These are phyloP conservation scores for Pseudisothecium myosuroides DNA, from an alignment of 225 moss, liverwort and hornwort species.

Conservation along the genomic window DNA sequence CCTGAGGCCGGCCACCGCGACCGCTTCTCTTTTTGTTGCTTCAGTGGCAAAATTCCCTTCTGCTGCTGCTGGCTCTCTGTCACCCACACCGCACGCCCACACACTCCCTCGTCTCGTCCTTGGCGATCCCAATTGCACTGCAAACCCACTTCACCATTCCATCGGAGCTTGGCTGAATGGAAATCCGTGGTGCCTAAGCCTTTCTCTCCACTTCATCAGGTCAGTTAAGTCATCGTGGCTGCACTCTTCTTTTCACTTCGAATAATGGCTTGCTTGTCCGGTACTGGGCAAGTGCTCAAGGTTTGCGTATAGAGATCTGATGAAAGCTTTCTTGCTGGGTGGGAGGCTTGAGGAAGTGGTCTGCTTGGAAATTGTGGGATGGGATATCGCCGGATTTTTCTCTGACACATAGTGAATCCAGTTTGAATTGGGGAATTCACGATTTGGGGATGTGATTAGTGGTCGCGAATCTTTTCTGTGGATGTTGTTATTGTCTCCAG, in stretches of 20 bases:
- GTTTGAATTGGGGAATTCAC: not conserved
- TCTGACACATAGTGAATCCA: not conserved
- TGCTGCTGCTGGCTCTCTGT: not conserved
- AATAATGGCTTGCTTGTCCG: not conserved
- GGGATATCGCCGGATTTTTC: not conserved
- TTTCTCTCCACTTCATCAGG: not conserved
- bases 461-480: not conserved
- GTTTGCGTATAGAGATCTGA: not conserved
- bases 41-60: not conserved
- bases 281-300: not conserved
- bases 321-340: not conserved
- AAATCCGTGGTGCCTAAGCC: not conserved
- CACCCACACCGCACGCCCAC: not conserved
- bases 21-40: not conserved
- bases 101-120: not conserved
- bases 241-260: not conserved
- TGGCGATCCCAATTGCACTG: not conserved
- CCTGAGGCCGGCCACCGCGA: conserved; percentile 18
- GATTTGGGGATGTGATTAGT: not conserved
- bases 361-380: not conserved
- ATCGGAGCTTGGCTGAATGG: not conserved
- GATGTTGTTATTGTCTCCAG: not conserved
- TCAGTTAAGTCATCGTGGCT: not conserved
- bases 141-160: not conserved
- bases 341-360: not conserved